phyloP scores from a whole-genome alignment of 148 eudicot genomes.

The Rhododendron ferrugineum region DNA sequence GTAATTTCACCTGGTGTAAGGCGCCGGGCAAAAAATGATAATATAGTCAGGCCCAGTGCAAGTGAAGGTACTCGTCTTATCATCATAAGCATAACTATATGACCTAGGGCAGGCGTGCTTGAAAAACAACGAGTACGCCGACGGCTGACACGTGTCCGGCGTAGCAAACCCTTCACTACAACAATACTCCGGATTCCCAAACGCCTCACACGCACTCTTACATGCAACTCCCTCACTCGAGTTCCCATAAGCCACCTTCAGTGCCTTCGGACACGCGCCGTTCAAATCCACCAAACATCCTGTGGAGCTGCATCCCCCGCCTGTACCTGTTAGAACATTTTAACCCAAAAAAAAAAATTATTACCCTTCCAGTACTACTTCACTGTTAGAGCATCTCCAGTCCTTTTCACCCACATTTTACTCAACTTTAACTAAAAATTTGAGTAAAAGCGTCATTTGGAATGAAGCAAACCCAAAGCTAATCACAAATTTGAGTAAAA shows the following conservation, averaged over 20 bases:
- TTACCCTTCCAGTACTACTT: background rate
- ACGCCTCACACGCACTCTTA: conserved; percentile 98
- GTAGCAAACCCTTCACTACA: conserved; percentile 71
- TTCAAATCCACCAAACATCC: conserved; percentile 84
- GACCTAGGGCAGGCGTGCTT: conserved; percentile 86
- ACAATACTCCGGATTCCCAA: conserved; percentile 78
- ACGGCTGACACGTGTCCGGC: conserved; percentile 84
- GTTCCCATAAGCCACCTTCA: conserved; percentile 52
- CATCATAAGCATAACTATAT: conserved; percentile 96
- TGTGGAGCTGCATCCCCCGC: conserved; percentile 75
- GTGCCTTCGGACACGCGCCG: conserved; percentile 55
- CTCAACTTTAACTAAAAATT: background rate
- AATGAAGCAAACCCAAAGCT: background rate
- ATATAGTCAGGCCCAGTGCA: conserved; percentile 68
- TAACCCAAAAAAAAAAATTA: background rate
- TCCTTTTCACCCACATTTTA: background rate
- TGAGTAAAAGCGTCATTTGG: background rate
- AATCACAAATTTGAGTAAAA: background rate
- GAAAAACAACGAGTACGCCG: conserved; percentile 58
- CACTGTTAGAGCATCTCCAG: background rate
- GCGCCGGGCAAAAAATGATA: conserved; percentile 82
- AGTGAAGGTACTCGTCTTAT: conserved; percentile 90
- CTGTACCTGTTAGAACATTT: conserved; percentile 4
- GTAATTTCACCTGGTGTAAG: conserved; percentile 71
- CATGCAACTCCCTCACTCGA: conserved; percentile 59